Percentiles rank a stretch among this genome's conserved stretches.
phyloP scores from a whole-genome alignment of 768 basidiomycete species.

The Naganishia onofrii region DNA sequence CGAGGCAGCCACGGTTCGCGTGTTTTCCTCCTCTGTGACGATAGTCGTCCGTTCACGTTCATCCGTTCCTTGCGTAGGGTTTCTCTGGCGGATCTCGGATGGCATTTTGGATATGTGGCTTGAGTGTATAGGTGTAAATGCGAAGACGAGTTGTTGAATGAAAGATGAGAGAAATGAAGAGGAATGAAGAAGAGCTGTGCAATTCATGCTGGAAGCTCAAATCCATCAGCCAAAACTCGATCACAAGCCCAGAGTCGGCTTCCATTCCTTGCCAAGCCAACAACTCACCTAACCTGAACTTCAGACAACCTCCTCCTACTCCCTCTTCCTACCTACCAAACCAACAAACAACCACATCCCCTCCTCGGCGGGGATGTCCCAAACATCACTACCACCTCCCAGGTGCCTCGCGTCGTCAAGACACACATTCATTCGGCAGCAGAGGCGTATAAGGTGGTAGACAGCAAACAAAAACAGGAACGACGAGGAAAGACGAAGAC shows the following conservation, averaged over 20 bases:
- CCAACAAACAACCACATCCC: background rate
- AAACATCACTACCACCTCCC: constrained; percentile 22
- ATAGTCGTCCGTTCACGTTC: background rate
- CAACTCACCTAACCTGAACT: background rate
- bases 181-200: background rate
- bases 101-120: background rate
- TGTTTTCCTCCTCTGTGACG: background rate
- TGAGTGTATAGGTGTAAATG: background rate
- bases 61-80: background rate
- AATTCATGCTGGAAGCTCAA: background rate
- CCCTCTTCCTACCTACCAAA: background rate
- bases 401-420: constrained; percentile 23
- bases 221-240: background rate
- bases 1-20: background rate
- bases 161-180: background rate
- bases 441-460: constrained; percentile 22
- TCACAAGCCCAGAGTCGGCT: background rate
- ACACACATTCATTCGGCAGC: background rate
- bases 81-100: constrained; percentile 6
- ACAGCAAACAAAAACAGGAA: background rate
- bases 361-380: background rate
- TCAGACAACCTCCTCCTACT: background rate
- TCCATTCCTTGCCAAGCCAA: too few relatives aligned
- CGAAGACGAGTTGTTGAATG: background rate
- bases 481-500: background rate